Conservation (phyloP, 2,329 filamentous ascomycete species). For the Alternaria gansuensis region DNA sequence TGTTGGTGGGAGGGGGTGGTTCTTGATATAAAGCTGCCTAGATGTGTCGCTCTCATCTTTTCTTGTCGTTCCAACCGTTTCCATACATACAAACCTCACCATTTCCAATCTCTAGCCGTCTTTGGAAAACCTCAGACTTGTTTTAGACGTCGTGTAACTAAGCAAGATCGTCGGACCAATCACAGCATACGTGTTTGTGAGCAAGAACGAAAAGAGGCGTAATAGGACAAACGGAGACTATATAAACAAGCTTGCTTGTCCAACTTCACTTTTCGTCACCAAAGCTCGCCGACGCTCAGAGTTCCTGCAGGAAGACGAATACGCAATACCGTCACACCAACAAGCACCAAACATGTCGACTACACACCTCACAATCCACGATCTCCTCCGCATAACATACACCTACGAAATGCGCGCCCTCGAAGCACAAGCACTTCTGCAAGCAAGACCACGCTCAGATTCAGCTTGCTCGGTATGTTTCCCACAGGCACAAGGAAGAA, state of each 20-base stretch:
- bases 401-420: slow-evolving; percentile 43
- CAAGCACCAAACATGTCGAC: slow-evolving; percentile 42
- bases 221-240: slow-evolving; percentile 11
- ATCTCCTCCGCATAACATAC: slow-evolving; percentile 48
- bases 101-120: not conserved
- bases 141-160: slow-evolving; percentile 10
- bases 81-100: not conserved
- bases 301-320: not conserved
- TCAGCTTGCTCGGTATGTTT: slow-evolving; percentile 39
- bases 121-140: not conserved
- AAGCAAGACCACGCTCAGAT: slow-evolving; percentile 27
- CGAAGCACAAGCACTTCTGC: slow-evolving; percentile 25
- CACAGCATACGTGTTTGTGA: slow-evolving; percentile 34
- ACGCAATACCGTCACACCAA: not conserved
- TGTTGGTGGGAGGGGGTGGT: slow-evolving; percentile 2
- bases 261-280: not conserved
- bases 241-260: slow-evolving; percentile 12
- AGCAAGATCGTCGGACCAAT: slow-evolving; percentile 29
- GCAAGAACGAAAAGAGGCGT: slow-evolving; percentile 19
- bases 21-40: not conserved
- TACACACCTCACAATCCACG: slow-evolving; percentile 42
- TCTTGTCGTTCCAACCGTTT: not conserved
- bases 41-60: not conserved
- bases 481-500: not conserved
- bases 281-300: not conserved